Evolutionary conservation across 352 stramenopile species (phyloP).

Genomic region (Phytophthora syringae): DNA sequence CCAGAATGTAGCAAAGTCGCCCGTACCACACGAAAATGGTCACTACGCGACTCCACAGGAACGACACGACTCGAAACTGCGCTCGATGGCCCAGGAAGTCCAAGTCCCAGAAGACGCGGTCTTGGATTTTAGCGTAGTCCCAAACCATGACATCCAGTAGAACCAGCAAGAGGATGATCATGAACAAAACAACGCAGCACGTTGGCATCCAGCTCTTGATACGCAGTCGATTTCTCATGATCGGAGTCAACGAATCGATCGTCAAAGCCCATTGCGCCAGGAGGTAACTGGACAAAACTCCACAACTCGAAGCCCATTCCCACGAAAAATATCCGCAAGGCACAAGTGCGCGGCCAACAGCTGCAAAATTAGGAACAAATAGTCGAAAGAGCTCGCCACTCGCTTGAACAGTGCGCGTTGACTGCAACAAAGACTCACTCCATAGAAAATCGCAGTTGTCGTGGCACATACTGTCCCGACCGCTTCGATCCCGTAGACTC

Average conservation of each 20-base stretch:
- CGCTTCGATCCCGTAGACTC: background rate
- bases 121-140: conserved; percentile 21
- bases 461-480: conserved; percentile 6
- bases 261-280: conserved; percentile 19
- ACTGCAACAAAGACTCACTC: conserved; percentile 12
- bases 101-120: conserved; percentile 34
- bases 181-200: conserved; percentile 29
- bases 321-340: conserved; percentile 28
- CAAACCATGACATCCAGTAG: conserved; percentile 25
- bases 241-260: conserved; percentile 27
- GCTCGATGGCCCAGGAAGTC: conserved; percentile 20
- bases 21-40: conserved; percentile 38
- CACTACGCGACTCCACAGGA: conserved; percentile 34
- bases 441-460: conserved; percentile 14
- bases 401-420: conserved; percentile 26
- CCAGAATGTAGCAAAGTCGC: conserved; percentile 31
- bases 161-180: conserved; percentile 26
- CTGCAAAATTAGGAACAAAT: conserved; percentile 32
- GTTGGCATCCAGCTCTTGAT: conserved; percentile 36
- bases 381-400: conserved; percentile 30
- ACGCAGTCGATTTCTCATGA: conserved; percentile 20
- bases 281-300: conserved; percentile 21
- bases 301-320: conserved; percentile 28
- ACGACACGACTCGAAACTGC: conserved; percentile 34
- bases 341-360: conserved; percentile 31